Percentiles rank a stretch among this genome's conserved stretches.
Conservation (phyloP, 225 moss, liverwort and hornwort genomes). For the Ulota crispa region DNA sequence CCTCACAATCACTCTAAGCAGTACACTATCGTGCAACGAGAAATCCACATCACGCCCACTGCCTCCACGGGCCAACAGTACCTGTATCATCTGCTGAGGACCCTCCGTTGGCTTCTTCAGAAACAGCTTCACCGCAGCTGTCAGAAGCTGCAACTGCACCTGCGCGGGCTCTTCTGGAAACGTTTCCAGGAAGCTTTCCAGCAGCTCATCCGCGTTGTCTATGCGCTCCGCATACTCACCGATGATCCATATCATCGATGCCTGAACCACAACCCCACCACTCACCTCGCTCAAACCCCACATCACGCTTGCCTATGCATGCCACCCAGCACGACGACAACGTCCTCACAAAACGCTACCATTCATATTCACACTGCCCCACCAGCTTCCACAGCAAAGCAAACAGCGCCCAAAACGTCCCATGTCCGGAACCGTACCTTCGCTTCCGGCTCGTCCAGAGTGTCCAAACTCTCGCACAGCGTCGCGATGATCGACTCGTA, state of each 20-base stretch:
- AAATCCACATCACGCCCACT: neutral
- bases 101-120: slow-evolving; percentile 97
- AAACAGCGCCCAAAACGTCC: neutral
- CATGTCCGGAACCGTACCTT: slow-evolving; percentile 54
- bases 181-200: slow-evolving; percentile 92
- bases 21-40: neutral
- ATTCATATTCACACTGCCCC: neutral
- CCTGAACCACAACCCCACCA: slow-evolving; percentile 41
- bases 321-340: neutral
- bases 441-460: slow-evolving; percentile 97
- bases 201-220: slow-evolving; percentile 94
- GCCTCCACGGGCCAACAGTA: neutral
- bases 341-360: neutral
- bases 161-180: slow-evolving; percentile 96
- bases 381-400: neutral
- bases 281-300: neutral
- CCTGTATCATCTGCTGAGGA: slow-evolving; percentile 99
- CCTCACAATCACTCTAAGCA: neutral
- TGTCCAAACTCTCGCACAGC: slow-evolving; percentile 98
- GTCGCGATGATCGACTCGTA: slow-evolving; percentile 99
- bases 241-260: slow-evolving; percentile 99
- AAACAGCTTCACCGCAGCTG: slow-evolving; percentile 95
- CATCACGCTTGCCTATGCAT: neutral
- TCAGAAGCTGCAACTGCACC: slow-evolving; percentile 96
- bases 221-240: slow-evolving; percentile 99